Percentiles rank a stretch among this genome's conserved stretches.
These are phyloP conservation scores for Cyberlindnera petersonii DNA, from an alignment of 805 yeast species.

Conservation along the genomic window DNA sequence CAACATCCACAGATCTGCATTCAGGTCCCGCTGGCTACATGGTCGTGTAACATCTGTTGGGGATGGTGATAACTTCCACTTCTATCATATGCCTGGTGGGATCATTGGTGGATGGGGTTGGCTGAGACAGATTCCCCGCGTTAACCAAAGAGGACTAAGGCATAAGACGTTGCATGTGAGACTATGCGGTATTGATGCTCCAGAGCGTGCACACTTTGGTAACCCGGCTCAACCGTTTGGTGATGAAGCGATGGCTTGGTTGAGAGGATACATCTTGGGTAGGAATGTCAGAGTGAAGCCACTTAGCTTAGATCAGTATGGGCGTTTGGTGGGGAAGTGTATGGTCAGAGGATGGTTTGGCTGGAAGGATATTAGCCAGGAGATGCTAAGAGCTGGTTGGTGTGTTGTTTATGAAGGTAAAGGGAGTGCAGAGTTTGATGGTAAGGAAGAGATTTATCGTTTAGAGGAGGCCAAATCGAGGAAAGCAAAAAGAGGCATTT, in stretches of 20 bases:
- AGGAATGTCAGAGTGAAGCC: slow-evolving; percentile 72
- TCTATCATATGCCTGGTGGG: slow-evolving; percentile 95
- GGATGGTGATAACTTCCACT: slow-evolving; percentile 92
- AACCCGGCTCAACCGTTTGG: slow-evolving; percentile 86
- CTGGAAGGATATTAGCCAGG: slow-evolving; percentile 74
- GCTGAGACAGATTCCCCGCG: slow-evolving; percentile 64
- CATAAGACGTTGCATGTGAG: slow-evolving; percentile 76
- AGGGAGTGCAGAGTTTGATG: slow-evolving; percentile 81
- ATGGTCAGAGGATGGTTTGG: slow-evolving; percentile 60
- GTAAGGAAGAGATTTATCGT: slow-evolving; percentile 57
- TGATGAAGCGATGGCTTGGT: slow-evolving; percentile 81
- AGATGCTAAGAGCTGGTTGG: slow-evolving; percentile 80
- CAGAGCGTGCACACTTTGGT: slow-evolving; percentile 93
- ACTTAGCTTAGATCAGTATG: slow-evolving; percentile 80
- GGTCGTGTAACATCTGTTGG: slow-evolving; percentile 90
- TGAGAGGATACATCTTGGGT: slow-evolving; percentile 61
- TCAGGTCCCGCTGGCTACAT: slow-evolving; percentile 42
- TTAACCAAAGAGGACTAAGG: slow-evolving; percentile 42
- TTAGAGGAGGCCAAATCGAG: slow-evolving; percentile 60
- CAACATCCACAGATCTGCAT: slow-evolving; percentile 45
- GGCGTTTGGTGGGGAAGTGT: slow-evolving; percentile 73
- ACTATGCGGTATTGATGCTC: slow-evolving; percentile 93
- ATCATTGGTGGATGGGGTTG: slow-evolving; percentile 88
- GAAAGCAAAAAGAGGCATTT: slow-evolving; percentile 56
- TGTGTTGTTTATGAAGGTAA: slow-evolving; percentile 88